These are phyloP conservation scores for Fusarium camptoceras DNA, from an alignment of 2,329 filamentous ascomycete genomes.

Conservation along the genomic window DNA sequence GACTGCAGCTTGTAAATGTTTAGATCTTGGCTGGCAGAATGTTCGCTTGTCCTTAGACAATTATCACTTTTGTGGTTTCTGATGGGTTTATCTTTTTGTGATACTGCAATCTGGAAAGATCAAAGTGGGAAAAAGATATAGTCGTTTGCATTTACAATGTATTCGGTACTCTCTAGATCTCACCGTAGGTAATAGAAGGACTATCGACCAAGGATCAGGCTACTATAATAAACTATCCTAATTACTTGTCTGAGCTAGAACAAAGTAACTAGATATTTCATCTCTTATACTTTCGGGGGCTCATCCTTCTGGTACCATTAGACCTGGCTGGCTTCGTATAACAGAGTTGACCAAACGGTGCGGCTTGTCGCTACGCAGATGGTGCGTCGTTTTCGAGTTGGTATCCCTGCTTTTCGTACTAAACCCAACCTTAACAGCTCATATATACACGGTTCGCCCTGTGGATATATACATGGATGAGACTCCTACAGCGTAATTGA, in stretches of 20 bases:
- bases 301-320: neutral
- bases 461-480: neutral
- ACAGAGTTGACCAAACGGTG: too few species aligned
- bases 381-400: neutral
- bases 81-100: fast-evolving
- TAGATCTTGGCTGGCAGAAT: fast-evolving
- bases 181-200: fast-evolving
- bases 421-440: neutral
- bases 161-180: neutral
- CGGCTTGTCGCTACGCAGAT: neutral
- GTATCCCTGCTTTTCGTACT: neutral
- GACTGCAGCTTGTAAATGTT: neutral
- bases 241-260: neutral
- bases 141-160: too few species aligned
- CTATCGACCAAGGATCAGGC: neutral
- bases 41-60: neutral
- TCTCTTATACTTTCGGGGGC: neutral
- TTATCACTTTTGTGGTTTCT: fast-evolving
- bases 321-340: too few species aligned
- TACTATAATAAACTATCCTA: neutral
- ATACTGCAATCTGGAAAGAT: neutral
- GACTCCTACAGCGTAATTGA: neutral
- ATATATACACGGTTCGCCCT: neutral
- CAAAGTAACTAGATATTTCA: neutral
- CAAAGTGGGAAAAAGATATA: neutral